A percentile compares a stretch with the other conserved stretches of the same genome.
phyloP scores from a whole-genome alignment of 768 basidiomycete species.

The Lyophyllum shimeji region DNA sequence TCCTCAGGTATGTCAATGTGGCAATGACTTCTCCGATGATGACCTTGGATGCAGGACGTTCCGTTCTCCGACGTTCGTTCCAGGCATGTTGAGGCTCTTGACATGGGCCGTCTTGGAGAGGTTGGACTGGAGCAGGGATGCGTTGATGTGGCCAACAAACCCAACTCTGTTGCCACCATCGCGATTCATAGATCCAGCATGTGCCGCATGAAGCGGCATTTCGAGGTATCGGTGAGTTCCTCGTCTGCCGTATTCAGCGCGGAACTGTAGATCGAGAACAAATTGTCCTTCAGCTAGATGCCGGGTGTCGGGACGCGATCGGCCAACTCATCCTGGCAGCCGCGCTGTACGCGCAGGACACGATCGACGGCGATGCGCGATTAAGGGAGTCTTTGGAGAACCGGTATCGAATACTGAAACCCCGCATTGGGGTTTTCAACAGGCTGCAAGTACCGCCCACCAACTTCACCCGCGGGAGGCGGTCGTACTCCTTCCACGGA shows the following conservation, averaged over 20 bases:
- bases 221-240: too few relatives aligned
- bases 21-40: background rate
- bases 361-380: background rate
- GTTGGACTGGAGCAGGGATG: background rate
- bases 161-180: background rate
- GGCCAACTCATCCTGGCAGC: background rate
- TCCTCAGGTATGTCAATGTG: background rate
- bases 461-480: background rate
- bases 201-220: background rate
- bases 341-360: background rate
- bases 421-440: background rate
- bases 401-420: background rate
- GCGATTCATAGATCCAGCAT: background rate
- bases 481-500: background rate
- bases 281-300: background rate
- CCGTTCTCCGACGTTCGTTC: background rate
- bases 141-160: background rate
- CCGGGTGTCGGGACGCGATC: background rate
- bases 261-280: background rate
- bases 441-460: background rate
- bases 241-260: background rate
- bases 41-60: background rate
- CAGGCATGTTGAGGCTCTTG: background rate
- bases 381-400: background rate
- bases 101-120: background rate